Base-by-base conservation (phyloP, 768 basidiomycete genomes). In the Trametes punicea region DNA sequence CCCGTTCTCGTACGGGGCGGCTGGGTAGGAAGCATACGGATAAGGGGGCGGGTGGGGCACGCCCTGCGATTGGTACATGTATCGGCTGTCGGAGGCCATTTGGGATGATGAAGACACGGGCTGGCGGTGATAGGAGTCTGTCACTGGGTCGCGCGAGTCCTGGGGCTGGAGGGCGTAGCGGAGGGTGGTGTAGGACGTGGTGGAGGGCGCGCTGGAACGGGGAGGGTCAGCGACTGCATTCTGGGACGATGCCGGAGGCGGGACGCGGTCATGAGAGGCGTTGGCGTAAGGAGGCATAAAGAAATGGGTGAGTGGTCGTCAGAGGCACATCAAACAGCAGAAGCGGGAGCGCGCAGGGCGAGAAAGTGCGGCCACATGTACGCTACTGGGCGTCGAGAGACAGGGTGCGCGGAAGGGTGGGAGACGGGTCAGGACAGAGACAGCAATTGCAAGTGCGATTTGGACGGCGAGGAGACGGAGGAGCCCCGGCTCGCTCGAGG, bases 21-120 rank as follows among this genome's bases (percentile, higher is more conserved):
- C 29, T 39, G 71, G 46, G 55, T 81, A 78, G 52, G 75, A 67
- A 27, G 77, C 45, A 66, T 82, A 83, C 60, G 79, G 80, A 66
- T 87, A 85, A 55, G 73, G 70, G 29, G 70, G 62, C 30, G 51
- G 27, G 33, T 26, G 34, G 52, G 73, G 73, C 33, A 71, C 67
- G 30, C 73, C 73, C 18, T 74, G 76, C 49, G 77, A 73, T 50
- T 76, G 75, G 67, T 86, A 85, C 68, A 82, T 73, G 64, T 83
- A 82, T 56, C 79, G 75, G 49, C 76, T 73, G 69, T 81, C 80
- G 39, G 81, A 71, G 33, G 81, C 74, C 79, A 78, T 79, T 61
- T 64, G 61, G 1, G 65, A 26, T 10, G 56, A 46, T 15, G 55
- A n/a, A 50, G 57, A 21, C 20, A 44, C 21, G 30, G 9, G 27